Evolutionary conservation across 2,329 filamentous ascomycete genomes (phyloP).

Genomic region (Trichothecium roseum): DNA sequence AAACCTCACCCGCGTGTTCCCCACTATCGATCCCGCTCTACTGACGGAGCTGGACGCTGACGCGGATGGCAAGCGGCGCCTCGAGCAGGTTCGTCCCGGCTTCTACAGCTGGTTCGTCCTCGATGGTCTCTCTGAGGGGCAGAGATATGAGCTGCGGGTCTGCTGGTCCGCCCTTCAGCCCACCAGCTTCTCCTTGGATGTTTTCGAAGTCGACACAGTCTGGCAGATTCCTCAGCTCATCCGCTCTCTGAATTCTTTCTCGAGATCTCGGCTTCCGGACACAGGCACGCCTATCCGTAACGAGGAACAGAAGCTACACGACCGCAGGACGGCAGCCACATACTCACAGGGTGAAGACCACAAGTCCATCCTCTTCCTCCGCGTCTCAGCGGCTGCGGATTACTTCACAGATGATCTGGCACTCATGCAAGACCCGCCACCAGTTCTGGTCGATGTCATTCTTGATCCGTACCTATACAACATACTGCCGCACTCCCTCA

Average conservation of each 20-base stretch:
- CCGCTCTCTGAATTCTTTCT: slow-evolving; percentile 53
- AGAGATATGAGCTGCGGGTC: slow-evolving; percentile 81
- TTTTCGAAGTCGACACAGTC: slow-evolving; percentile 50
- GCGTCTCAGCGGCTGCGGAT: slow-evolving; percentile 66
- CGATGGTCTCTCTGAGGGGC: slow-evolving; percentile 54
- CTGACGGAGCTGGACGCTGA: slow-evolving; percentile 12
- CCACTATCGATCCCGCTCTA: slow-evolving; percentile 22
- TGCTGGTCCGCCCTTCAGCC: slow-evolving; percentile 95
- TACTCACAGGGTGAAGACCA: slow-evolving; percentile 9
- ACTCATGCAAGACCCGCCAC: slow-evolving; percentile 65
- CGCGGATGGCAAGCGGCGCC: slow-evolving; percentile 9
- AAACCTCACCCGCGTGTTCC: slow-evolving; percentile 57
- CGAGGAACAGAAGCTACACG: neutral
- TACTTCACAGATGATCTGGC: slow-evolving; percentile 68
- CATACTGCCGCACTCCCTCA: slow-evolving; percentile 65
- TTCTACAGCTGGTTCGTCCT: slow-evolving; percentile 71
- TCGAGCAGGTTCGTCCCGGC: slow-evolving; percentile 32
- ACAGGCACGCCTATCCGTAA: neutral
- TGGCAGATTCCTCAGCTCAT: slow-evolving; percentile 53
- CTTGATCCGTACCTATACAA: slow-evolving; percentile 80
- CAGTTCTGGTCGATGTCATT: slow-evolving; percentile 70
- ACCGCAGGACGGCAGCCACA: slow-evolving; percentile 2
- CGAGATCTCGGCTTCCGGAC: slow-evolving; percentile 34
- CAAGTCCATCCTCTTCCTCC: slow-evolving; percentile 59
- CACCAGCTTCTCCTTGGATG: slow-evolving; percentile 63